Conservation (phyloP, 768 basidiomycete genomes). For the Leccinum broughii region DNA sequence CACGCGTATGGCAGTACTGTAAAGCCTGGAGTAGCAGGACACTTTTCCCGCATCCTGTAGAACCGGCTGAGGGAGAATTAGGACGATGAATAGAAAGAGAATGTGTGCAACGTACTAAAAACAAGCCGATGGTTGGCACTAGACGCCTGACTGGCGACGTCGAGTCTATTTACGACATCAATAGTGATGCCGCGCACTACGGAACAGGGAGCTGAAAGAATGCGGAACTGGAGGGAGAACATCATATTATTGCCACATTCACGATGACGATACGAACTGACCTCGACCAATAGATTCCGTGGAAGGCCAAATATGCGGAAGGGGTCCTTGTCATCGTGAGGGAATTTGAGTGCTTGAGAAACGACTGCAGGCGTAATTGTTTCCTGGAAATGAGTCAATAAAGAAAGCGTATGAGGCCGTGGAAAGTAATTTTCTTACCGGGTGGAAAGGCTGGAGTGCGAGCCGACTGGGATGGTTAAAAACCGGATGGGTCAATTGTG, state of each 20-base stretch:
- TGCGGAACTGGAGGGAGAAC: slow-evolving; percentile 49
- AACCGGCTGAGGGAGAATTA: slow-evolving; percentile 53
- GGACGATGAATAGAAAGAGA: background rate
- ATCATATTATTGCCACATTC: background rate
- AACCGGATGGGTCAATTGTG: slow-evolving; percentile 40
- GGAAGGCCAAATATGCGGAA: slow-evolving; percentile 73
- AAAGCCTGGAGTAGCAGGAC: slow-evolving; percentile 76
- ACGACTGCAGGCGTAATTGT: slow-evolving; percentile 33
- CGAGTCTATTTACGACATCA: slow-evolving; percentile 51
- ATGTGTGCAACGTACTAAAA: slow-evolving; percentile 51
- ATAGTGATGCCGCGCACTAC: slow-evolving; percentile 72
- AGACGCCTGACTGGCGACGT: slow-evolving; percentile 46
- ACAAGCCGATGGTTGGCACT: slow-evolving; percentile 59
- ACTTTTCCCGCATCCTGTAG: slow-evolving; percentile 79
- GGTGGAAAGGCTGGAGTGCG: slow-evolving; percentile 42
- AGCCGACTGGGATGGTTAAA: slow-evolving; percentile 40
- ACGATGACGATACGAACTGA: slow-evolving; percentile 32
- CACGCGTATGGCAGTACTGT: slow-evolving; percentile 58
- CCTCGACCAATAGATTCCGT: slow-evolving; percentile 68
- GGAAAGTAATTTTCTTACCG: slow-evolving; percentile 33
- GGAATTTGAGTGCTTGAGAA: slow-evolving; percentile 50
- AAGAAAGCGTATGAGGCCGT: background rate
- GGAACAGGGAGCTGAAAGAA: slow-evolving; percentile 70
- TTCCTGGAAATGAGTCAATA: slow-evolving; percentile 26
- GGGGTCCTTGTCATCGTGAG: slow-evolving; percentile 46